Conservation (phyloP, 2,329 filamentous ascomycete genomes). For the Karstenula rhodostoma region DNA sequence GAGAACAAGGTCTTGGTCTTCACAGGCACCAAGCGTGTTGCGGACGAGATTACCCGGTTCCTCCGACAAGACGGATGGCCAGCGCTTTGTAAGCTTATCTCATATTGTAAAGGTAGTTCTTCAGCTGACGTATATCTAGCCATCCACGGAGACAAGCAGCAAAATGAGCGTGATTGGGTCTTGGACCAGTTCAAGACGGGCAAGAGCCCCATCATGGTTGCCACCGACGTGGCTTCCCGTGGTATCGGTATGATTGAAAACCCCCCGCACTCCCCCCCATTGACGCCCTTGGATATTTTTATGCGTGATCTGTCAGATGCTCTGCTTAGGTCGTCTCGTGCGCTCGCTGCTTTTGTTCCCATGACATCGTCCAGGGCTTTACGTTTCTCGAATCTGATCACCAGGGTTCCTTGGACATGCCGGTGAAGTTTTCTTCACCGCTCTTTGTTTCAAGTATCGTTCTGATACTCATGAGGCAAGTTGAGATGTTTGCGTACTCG, state of each 20-base stretch:
- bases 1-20: slow-evolving; percentile 96
- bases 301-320: slow-evolving; percentile 73
- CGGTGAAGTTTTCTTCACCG: slow-evolving; percentile 74
- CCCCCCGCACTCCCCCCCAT: slow-evolving; percentile 55
- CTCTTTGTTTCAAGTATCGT: slow-evolving; percentile 74
- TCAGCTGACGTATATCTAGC: slow-evolving; percentile 64
- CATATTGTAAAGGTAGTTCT: not conserved
- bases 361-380: slow-evolving; percentile 90
- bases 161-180: slow-evolving; percentile 99
- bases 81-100: slow-evolving; percentile 77
- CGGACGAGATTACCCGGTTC: slow-evolving; percentile 97
- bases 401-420: slow-evolving; percentile 87
- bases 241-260: slow-evolving; percentile 98
- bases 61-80: slow-evolving; percentile 98
- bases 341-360: slow-evolving; percentile 75
- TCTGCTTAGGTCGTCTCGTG: slow-evolving; percentile 92
- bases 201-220: slow-evolving; percentile 99
- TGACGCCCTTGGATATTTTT: slow-evolving; percentile 48
- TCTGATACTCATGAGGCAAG: slow-evolving; percentile 75
- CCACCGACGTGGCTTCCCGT: slow-evolving; percentile 99
- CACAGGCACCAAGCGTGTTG: slow-evolving; percentile 85
- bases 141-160: slow-evolving; percentile 99
- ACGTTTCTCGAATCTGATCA: slow-evolving; percentile 82
- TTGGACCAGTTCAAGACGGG: slow-evolving; percentile 99
- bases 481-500: slow-evolving; percentile 80